Percentiles rank a stretch among this genome's conserved stretches.
These are phyloP conservation scores for Cyclotella distinguenda DNA, from an alignment of 108 stramenopile species.

Conservation along the genomic window DNA sequence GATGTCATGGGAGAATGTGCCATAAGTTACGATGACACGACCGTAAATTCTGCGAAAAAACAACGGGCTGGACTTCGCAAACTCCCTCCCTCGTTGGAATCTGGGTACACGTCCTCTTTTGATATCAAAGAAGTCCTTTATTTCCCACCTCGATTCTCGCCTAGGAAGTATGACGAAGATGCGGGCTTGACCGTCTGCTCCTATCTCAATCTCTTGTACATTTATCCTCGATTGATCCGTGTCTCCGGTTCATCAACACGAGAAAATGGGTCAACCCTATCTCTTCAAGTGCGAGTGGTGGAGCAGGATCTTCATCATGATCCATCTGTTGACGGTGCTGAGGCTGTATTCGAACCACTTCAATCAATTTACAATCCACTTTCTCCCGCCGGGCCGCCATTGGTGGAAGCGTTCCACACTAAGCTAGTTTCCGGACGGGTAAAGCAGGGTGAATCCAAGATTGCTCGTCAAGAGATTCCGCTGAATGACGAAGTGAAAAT, in stretches of 20 bases:
- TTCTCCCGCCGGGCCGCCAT: constrained; percentile 59
- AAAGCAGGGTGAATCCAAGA: constrained; percentile 9
- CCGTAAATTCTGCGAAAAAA: constrained; percentile 18
- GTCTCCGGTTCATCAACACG: not conserved
- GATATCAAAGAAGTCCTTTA: constrained; percentile 79
- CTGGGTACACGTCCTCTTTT: constrained; percentile 61
- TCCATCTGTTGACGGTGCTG: constrained; percentile 40
- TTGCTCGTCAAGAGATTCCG: constrained; percentile 37
- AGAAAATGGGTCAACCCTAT: constrained; percentile 17
- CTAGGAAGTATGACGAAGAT: constrained; percentile 57
- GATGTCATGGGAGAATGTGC: constrained; percentile 79
- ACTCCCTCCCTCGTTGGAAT: constrained; percentile 55
- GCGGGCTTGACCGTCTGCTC: constrained; percentile 41
- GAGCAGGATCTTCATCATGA: constrained; percentile 31
- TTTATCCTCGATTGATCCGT: constrained; percentile 70
- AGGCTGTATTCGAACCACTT: constrained; percentile 37
- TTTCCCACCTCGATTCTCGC: constrained; percentile 58
- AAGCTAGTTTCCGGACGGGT: constrained; percentile 28
- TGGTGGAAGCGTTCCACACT: constrained; percentile 64
- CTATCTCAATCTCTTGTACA: constrained; percentile 68
- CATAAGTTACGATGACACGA: constrained; percentile 49
- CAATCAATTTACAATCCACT: constrained; percentile 68
- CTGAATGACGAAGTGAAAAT: constrained; percentile 81
- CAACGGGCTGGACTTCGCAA: constrained; percentile 72
- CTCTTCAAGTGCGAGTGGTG: constrained; percentile 60